Percentiles rank a stretch among this genome's conserved stretches.
Evolutionary conservation across 768 basidiomycete genomes (phyloP).

Genomic region (Leucogyrophana mollusca): DNA sequence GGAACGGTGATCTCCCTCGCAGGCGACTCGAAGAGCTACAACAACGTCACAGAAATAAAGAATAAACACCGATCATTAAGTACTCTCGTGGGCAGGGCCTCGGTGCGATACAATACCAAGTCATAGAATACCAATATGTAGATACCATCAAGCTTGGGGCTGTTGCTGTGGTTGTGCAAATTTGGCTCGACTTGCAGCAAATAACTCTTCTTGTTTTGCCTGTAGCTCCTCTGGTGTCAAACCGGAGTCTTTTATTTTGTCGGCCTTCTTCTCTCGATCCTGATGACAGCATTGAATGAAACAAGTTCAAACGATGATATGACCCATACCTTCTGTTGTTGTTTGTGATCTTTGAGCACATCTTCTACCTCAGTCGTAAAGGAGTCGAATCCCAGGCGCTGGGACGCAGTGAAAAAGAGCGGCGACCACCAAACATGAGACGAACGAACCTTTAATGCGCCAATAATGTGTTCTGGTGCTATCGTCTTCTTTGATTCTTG

Average conservation of each 20-base stretch:
- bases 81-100: slow-evolving; percentile 19
- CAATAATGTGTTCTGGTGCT: slow-evolving; percentile 94
- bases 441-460: slow-evolving; percentile 75
- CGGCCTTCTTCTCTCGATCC: slow-evolving; percentile 91
- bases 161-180: slow-evolving; percentile 63
- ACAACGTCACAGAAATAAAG: slow-evolving; percentile 34
- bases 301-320: slow-evolving; percentile 14
- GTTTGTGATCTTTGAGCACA: slow-evolving; percentile 94
- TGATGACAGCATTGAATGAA: slow-evolving; percentile 28
- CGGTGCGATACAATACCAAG: slow-evolving; percentile 15
- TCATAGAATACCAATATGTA: slow-evolving; percentile 3
- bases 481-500: slow-evolving; percentile 99
- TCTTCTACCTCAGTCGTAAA: slow-evolving; percentile 90
- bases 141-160: slow-evolving; percentile 8
- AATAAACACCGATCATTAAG: slow-evolving; percentile 34
- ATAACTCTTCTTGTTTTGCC: slow-evolving; percentile 85
- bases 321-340: slow-evolving; percentile 90
- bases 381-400: slow-evolving; percentile 92
- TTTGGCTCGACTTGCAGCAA: slow-evolving; percentile 87
- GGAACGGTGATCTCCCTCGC: slow-evolving; percentile 73
- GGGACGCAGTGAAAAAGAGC: slow-evolving; percentile 9
- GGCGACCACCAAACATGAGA: neutral
- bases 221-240: slow-evolving; percentile 89
- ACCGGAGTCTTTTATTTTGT: slow-evolving; percentile 85
- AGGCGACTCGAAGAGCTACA: slow-evolving; percentile 55